Conservation (phyloP, 768 basidiomycete species). For the Podaxis rugospora region DNA sequence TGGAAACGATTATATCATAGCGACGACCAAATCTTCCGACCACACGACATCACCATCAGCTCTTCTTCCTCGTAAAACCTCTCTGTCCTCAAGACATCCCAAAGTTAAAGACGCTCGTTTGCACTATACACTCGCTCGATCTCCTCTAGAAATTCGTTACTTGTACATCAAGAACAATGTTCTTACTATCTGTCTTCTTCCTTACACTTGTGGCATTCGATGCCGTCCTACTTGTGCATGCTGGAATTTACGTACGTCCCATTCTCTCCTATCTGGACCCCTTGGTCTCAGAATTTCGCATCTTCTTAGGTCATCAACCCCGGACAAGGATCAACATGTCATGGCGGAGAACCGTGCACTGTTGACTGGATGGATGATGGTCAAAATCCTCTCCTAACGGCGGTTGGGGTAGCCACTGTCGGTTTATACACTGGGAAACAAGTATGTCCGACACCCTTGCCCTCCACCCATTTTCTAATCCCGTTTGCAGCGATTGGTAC, state of each 20-base stretch:
- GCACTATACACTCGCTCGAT: background rate
- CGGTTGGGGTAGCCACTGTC: conserved; percentile 49
- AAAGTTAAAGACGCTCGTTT: background rate
- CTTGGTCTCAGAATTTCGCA: background rate
- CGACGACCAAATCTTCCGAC: background rate
- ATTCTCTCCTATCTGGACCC: background rate
- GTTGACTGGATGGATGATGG: conserved; percentile 69
- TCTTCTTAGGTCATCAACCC: conserved; percentile 44
- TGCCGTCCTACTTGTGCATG: conserved; percentile 24
- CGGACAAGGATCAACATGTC: conserved; percentile 36
- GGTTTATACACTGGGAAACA: conserved; percentile 54
- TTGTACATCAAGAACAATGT: background rate
- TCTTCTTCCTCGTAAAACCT: background rate
- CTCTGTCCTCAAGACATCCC: background rate
- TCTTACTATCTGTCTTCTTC: conserved; percentile 5
- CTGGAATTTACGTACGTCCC: conserved; percentile 37
- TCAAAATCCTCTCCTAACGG: conserved; percentile 35
- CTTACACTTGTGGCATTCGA: conserved; percentile 21
- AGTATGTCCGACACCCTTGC: conserved; percentile 29
- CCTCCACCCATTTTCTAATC: background rate
- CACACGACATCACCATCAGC: background rate
- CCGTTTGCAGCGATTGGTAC: conserved; percentile 45
- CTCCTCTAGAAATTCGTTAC: background rate
- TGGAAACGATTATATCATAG: conserved; percentile 6
- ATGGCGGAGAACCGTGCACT: conserved; percentile 47